Conservation (phyloP, 2,329 filamentous ascomycete species). For the Phoma sp. region DNA sequence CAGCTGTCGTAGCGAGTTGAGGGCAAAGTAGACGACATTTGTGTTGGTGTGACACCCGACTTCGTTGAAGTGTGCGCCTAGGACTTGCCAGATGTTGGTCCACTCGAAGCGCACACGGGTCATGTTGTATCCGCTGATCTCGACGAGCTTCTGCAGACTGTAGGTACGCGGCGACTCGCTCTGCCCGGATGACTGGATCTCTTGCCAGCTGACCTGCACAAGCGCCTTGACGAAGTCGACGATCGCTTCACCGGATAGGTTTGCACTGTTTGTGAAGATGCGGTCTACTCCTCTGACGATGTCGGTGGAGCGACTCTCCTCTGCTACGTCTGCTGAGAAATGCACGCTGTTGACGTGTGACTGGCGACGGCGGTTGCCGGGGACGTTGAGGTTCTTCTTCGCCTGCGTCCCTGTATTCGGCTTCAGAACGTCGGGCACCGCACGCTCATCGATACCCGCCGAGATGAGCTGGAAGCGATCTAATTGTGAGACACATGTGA, state of each 20-base stretch:
- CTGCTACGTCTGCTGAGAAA: slow-evolving; percentile 80
- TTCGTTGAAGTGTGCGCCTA: slow-evolving; percentile 98
- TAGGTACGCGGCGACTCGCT: slow-evolving; percentile 96
- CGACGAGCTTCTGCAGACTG: slow-evolving; percentile 96
- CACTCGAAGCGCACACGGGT: slow-evolving; percentile 97
- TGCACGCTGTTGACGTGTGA: slow-evolving; percentile 54
- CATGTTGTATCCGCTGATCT: slow-evolving; percentile 99
- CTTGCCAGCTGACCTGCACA: slow-evolving; percentile 97
- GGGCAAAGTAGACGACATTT: slow-evolving; percentile 94
- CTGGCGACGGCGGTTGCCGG: slow-evolving; percentile 59
- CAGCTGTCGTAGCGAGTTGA: slow-evolving; percentile 92
- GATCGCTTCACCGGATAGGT: slow-evolving; percentile 91
- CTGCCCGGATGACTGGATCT: slow-evolving; percentile 95
- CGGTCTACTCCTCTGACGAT: slow-evolving; percentile 92
- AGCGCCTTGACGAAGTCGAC: slow-evolving; percentile 92
- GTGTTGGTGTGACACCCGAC: slow-evolving; percentile 97
- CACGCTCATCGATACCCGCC: slow-evolving; percentile 90
- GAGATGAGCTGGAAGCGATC: slow-evolving; percentile 95
- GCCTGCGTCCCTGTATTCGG: slow-evolving; percentile 72
- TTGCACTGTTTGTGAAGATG: slow-evolving; percentile 96
- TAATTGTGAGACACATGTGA: slow-evolving; percentile 94
- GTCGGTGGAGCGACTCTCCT: slow-evolving; percentile 90
- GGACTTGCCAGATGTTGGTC: slow-evolving; percentile 95
- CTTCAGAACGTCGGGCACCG: slow-evolving; percentile 85
- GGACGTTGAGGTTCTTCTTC: slow-evolving; percentile 72